Evolutionary conservation across 345 rosid genomes (phyloP), one percentile per base, ranked within the genome.

Genomic region (Reutealis trisperma): DNA sequence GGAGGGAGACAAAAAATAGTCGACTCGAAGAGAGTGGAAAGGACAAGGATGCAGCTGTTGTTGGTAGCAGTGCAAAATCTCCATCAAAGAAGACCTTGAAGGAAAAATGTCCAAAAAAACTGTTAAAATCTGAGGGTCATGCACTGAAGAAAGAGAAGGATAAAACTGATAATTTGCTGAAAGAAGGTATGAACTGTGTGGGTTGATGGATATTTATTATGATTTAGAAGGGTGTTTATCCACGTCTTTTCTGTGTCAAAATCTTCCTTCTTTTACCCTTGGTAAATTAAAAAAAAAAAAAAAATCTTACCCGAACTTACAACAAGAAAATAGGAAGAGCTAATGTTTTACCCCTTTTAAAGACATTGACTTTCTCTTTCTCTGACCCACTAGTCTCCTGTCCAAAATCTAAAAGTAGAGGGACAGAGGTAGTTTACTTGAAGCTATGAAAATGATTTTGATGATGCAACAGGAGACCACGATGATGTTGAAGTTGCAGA

Each of bases 101-200:
- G 80, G 78, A 78, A 81, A 90, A 88, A 58, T 85, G 90, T 85
- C 84, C 87, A 6, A 86, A 85, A 44, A 83, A 78, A 75, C 75
- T 34, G 72, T 64, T 74, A 67, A 86, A 85, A 61, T 61, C 64
- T 49, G 82, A 77, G 51, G 63, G 18, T 63, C 81, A 47, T 63
- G 62, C 79, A 30, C 80, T 83, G 49, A 82, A 82, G 80, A 83
- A 85, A 76, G 86, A 75, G 75, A 83, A 80, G 63, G 66, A 71
- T 75, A 58, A 37, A 67, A 77, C 60, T 25, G 86, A 82, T 77
- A 71, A 68, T 66, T 15, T 82, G 65, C 84, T 82, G 82, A 69
- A 47, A 67, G 73, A 81, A 84, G 95, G 95, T 88, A 86, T n/a
- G 12, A 69, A 66, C 58, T 70, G 58, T 37, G 41, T 37, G 41